A percentile compares a stretch with the other conserved stretches of the same genome.
Evolutionary conservation across 164 flowering plant species (phyloP).

Genomic region (Stephania japonica): DNA sequence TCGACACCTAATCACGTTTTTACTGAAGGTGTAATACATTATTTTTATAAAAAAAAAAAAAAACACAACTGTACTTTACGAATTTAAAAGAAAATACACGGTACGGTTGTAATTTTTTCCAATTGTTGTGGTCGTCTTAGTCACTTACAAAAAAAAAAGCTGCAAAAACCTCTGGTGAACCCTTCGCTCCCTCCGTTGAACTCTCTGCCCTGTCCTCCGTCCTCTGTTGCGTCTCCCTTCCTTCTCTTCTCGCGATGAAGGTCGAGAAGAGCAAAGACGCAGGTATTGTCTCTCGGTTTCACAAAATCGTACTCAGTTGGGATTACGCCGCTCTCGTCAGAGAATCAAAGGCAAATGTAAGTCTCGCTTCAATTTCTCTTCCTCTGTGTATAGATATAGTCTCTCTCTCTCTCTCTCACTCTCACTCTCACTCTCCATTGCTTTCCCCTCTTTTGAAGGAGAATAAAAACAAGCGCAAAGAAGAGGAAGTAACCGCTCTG

Average conservation of each 20-base stretch:
- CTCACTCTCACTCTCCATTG: not conserved
- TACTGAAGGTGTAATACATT: too few species aligned
- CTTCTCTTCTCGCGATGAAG: constrained; percentile 3
- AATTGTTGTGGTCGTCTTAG: too few species aligned
- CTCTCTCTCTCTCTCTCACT: not conserved
- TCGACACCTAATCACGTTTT: too few species aligned
- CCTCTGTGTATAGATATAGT: too few species aligned
- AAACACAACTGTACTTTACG: too few species aligned
- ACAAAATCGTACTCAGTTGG: constrained; percentile 73
- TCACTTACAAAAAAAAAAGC: too few species aligned
- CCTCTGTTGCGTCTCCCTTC: not conserved
- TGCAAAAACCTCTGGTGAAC: not conserved
- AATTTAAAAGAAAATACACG: too few species aligned
- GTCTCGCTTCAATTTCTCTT: constrained; percentile 13
- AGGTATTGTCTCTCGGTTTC: constrained; percentile 41
- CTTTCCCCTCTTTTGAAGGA: constrained; percentile 5
- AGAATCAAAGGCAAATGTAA: constrained; percentile 41
- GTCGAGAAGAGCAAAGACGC: constrained; percentile 25
- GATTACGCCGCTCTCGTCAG: constrained; percentile 60
- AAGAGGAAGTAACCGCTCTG: constrained; percentile 19
- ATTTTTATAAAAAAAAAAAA: too few species aligned
- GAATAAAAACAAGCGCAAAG: constrained; percentile 22
- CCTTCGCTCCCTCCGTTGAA: not conserved
- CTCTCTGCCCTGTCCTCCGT: not conserved
- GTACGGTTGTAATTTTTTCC: too few species aligned